These are phyloP conservation scores for Phytophthora colocasiae DNA, from an alignment of 352 stramenopile genomes.

Conservation along the genomic window DNA sequence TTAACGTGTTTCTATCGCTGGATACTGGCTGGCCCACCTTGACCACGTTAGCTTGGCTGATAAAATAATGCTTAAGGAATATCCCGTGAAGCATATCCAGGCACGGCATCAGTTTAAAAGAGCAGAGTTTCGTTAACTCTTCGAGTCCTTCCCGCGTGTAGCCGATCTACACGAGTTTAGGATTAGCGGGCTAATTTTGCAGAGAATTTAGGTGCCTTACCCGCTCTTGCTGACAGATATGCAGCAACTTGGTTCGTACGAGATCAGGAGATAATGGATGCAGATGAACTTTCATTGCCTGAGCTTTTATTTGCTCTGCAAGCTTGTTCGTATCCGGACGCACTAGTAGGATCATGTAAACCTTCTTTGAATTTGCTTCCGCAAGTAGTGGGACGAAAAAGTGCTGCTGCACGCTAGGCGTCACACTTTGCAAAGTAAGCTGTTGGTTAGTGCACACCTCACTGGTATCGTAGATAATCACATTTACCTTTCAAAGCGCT, in stretches of 20 bases:
- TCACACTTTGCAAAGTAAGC: conserved; percentile 39
- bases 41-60: conserved; percentile 62
- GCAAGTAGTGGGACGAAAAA: conserved; percentile 58
- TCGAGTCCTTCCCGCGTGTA: conserved; percentile 68
- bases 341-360: conserved; percentile 66
- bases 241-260: conserved; percentile 63
- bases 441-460: neutral
- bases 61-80: conserved; percentile 59
- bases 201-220: conserved; percentile 24
- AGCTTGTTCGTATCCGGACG: conserved; percentile 62
- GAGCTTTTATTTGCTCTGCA: conserved; percentile 64
- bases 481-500: conserved; percentile 63
- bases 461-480: too few relatives aligned
- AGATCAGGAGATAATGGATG: conserved; percentile 43
- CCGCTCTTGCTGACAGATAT: conserved; percentile 51
- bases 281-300: conserved; percentile 50
- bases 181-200: too few relatives aligned
- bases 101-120: conserved; percentile 48
- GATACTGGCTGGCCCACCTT: conserved; percentile 28
- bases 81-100: conserved; percentile 54
- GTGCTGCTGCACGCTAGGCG: conserved; percentile 70
- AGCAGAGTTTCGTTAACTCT: conserved; percentile 40
- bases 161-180: conserved; percentile 50
- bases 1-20: neutral
- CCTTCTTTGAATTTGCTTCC: conserved; percentile 54